A percentile compares a stretch with the other conserved stretches of the same genome.
These are phyloP conservation scores for Russula sp. DNA, from an alignment of 768 basidiomycete genomes.

Conservation along the genomic window DNA sequence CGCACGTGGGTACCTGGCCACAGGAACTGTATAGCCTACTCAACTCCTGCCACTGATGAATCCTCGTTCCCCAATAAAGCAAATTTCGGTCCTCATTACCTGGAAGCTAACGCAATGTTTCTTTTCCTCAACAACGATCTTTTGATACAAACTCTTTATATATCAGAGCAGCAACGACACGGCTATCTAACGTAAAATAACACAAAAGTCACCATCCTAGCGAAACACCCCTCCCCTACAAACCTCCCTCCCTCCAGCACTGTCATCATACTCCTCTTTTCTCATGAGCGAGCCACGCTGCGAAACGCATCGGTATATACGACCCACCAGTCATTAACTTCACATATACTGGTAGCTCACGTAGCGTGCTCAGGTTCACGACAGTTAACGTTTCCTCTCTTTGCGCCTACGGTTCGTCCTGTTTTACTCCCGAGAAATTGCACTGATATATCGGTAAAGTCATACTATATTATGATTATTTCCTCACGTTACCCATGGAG, in stretches of 20 bases:
- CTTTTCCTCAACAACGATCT: background rate
- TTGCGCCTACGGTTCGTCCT: background rate
- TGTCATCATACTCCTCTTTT: background rate
- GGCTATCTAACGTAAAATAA: background rate
- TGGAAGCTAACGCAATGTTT: background rate
- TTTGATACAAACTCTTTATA: background rate
- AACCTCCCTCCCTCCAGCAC: background rate
- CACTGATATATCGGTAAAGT: conserved; percentile 16
- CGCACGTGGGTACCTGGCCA: too few species aligned
- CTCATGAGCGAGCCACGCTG: background rate
- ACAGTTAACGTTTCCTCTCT: background rate
- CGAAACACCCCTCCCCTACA: background rate
- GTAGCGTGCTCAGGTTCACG: background rate
- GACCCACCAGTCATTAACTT: background rate
- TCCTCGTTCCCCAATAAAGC: background rate
- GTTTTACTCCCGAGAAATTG: background rate
- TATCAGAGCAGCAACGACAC: background rate
- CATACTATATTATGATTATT: conserved; percentile 39
- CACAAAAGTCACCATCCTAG: background rate
- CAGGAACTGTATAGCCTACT: too few species aligned
- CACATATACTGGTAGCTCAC: background rate
- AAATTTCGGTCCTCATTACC: background rate
- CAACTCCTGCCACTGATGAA: background rate
- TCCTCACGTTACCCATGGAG: conserved; percentile 38
- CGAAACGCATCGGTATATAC: background rate